These are phyloP conservation scores for Hypoxylon fragiforme DNA, from an alignment of 495 filamentous ascomycete genomes.

Conservation along the genomic window DNA sequence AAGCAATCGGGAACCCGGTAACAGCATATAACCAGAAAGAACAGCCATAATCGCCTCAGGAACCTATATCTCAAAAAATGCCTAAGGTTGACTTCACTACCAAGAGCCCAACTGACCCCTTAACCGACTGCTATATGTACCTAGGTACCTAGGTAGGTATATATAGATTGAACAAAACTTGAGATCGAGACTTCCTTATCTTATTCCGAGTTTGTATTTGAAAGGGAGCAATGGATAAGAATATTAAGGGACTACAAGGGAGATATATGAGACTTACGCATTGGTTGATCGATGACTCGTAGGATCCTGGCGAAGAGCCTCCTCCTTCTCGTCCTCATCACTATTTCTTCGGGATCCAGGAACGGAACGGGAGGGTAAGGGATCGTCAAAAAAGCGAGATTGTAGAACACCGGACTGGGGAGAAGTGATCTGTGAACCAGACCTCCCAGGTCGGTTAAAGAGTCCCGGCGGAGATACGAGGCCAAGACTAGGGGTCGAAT, in stretches of 20 bases:
- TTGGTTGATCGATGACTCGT: constrained; percentile 68
- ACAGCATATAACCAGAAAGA: too few species aligned
- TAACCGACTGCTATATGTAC: background rate
- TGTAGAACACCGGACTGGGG: constrained; percentile 57
- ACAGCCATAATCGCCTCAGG: too few species aligned
- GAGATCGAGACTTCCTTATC: constrained; percentile 4
- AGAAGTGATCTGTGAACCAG: constrained; percentile 70
- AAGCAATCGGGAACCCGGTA: too few species aligned
- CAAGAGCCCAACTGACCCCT: background rate
- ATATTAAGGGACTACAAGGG: background rate
- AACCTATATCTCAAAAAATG: too few species aligned
- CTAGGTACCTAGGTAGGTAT: background rate
- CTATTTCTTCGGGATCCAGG: constrained; percentile 84
- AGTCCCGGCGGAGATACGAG: constrained; percentile 78
- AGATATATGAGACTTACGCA: constrained; percentile 57
- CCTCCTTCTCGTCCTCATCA: constrained; percentile 74
- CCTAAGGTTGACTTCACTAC: background rate
- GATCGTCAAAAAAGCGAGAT: constrained; percentile 57
- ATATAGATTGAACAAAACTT: background rate
- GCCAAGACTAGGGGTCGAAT: constrained; percentile 76
- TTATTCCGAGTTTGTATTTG: background rate
- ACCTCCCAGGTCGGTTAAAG: constrained; percentile 71
- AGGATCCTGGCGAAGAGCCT: constrained; percentile 63
- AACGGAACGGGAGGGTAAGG: constrained; percentile 76
- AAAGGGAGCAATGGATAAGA: constrained; percentile 1